Percentiles rank a stretch among this genome's conserved stretches.
Conservation (phyloP, 148 eudicot genomes). For the Nyssa sinensis region DNA sequence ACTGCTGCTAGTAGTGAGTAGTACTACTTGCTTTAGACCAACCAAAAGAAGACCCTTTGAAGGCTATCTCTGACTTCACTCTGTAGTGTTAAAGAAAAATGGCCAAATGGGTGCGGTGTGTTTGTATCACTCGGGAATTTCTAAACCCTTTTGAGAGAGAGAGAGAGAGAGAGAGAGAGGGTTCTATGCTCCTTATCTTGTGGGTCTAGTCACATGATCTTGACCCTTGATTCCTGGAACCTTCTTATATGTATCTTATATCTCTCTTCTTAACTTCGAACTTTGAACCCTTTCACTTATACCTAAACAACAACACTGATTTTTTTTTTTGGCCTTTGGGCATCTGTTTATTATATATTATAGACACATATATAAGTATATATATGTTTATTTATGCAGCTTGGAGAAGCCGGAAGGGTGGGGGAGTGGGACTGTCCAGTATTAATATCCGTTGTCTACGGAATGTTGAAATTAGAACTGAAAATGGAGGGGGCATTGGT, state of each 20-base stretch:
- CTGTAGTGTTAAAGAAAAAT: not conserved
- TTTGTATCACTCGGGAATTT: not conserved
- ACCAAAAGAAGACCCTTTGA: not conserved
- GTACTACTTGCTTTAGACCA: not conserved
- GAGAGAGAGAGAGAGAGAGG: slow-evolving; percentile 19
- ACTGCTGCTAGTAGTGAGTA: not conserved
- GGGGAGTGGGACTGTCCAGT: slow-evolving; percentile 33
- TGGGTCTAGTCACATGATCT: slow-evolving; percentile 46
- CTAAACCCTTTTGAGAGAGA: not conserved
- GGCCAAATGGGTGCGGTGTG: not conserved
- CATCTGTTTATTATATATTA: not conserved
- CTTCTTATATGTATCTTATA: slow-evolving; percentile 47
- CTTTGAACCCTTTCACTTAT: slow-evolving; percentile 20
- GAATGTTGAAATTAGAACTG: slow-evolving; percentile 8
- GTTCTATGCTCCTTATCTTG: slow-evolving; percentile 30
- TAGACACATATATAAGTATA: not conserved
- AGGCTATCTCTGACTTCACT: slow-evolving; percentile 6
- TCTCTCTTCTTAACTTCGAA: slow-evolving; percentile 28
- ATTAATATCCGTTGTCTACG: slow-evolving; percentile 44
- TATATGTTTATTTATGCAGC: not conserved
- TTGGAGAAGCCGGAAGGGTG: slow-evolving; percentile 18
- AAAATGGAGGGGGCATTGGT: slow-evolving; percentile 18
- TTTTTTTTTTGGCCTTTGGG: not conserved
- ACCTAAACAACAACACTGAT: not conserved
- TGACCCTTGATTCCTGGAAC: slow-evolving; percentile 60